Percentiles rank a stretch among this genome's conserved stretches.
Conservation (phyloP, 2,329 filamentous ascomycete species). For the Ophiostoma sp. region DNA sequence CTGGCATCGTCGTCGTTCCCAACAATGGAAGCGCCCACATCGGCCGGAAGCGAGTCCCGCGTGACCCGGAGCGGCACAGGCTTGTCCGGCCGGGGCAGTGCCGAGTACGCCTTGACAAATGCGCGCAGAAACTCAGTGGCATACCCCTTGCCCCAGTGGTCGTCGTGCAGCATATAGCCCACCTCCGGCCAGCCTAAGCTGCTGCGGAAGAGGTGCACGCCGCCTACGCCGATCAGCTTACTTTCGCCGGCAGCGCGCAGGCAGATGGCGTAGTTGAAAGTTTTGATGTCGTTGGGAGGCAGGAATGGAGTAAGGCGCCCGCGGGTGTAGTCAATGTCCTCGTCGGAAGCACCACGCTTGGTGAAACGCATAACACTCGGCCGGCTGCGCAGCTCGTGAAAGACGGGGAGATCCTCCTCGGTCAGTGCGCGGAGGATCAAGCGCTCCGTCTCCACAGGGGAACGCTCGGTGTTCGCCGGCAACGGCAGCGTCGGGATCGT, state of each 20-base stretch:
- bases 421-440: constrained; percentile 49
- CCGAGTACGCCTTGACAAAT: constrained; percentile 44
- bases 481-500: constrained; percentile 42
- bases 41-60: constrained; percentile 32
- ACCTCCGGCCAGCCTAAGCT: constrained; percentile 51
- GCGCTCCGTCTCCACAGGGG: constrained; percentile 45
- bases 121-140: constrained; percentile 51
- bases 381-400: constrained; percentile 51
- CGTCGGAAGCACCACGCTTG: constrained; percentile 38
- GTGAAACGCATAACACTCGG: constrained; percentile 60
- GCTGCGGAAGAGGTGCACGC: constrained; percentile 36
- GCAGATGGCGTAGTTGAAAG: constrained; percentile 54
- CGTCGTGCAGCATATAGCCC: constrained; percentile 52
- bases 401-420: constrained; percentile 44
- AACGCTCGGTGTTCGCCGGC: constrained; percentile 37
- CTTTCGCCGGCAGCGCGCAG: constrained; percentile 37
- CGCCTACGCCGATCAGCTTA: constrained; percentile 45
- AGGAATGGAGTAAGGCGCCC: constrained; percentile 38
- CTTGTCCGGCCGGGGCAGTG: constrained; percentile 43
- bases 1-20: constrained; percentile 5
- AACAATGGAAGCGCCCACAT: background rate
- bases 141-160: constrained; percentile 52
- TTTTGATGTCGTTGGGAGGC: constrained; percentile 45
- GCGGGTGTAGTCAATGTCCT: constrained; percentile 41
- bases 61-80: constrained; percentile 37